Percentiles rank a stretch among this genome's conserved stretches.
Conservation (phyloP, 306 rosid genomes). For the Corylus americana region DNA sequence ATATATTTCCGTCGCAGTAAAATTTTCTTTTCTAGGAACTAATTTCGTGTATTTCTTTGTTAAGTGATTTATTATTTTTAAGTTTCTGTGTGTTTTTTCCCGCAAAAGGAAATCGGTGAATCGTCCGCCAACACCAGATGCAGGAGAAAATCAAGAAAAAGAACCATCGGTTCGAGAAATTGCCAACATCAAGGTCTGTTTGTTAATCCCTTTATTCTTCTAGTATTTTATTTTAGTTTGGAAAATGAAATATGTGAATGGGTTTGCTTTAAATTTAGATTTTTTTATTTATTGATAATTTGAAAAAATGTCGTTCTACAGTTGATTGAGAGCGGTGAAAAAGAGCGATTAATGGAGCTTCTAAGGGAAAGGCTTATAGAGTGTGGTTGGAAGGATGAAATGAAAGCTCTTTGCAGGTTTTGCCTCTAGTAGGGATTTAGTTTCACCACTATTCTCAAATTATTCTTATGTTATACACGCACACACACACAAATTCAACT, state of each 20-base stretch:
- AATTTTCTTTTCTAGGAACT: too few relatives aligned
- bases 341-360: constrained; percentile 82
- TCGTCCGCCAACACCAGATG: constrained; percentile 92
- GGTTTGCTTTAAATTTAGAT: neutral
- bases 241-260: neutral
- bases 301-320: constrained; percentile 21
- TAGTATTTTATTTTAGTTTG: neutral
- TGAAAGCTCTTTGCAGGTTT: constrained; percentile 92
- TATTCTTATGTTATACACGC: neutral
- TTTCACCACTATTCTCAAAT: neutral
- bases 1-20: too few relatives aligned
- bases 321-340: constrained; percentile 91
- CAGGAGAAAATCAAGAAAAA: constrained; percentile 52
- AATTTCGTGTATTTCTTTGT: neutral
- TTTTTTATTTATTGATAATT: neutral
- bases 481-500: neutral
- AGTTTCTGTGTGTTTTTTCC: neutral
- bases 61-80: neutral
- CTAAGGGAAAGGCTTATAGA: constrained; percentile 91
- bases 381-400: constrained; percentile 97
- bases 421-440: neutral
- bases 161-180: constrained; percentile 71
- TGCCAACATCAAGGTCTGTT: constrained; percentile 68
- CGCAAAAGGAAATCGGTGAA: constrained; percentile 62
- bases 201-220: neutral